Conservation (phyloP, 2,329 filamentous ascomycete species). For the Clarireedia paspali region DNA sequence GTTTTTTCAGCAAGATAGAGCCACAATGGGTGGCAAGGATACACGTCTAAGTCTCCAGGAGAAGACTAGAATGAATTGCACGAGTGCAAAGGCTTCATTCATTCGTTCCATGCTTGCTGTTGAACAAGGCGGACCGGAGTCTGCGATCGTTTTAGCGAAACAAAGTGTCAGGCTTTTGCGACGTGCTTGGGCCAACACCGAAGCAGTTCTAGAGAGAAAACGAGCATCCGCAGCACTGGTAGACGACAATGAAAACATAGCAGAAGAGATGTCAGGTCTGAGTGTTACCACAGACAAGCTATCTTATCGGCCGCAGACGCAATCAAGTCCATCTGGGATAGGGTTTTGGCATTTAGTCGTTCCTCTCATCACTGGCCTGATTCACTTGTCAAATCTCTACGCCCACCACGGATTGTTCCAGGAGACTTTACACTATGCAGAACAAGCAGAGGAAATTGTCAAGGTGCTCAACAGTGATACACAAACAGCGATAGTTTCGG, state of each 20-base stretch:
- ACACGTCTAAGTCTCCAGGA: conserved; percentile 14
- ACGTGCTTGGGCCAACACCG: conserved; percentile 33
- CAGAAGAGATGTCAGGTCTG: conserved; percentile 29
- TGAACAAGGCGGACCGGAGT: conserved; percentile 44
- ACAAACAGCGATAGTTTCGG: conserved; percentile 45
- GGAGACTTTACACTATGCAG: conserved; percentile 81
- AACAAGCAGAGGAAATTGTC: conserved; percentile 75
- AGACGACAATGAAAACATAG: conserved; percentile 22
- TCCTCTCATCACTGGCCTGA: conserved; percentile 62
- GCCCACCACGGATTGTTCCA: conserved; percentile 79
- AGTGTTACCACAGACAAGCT: conserved; percentile 32
- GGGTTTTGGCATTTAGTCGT: conserved; percentile 74
- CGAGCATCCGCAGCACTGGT: neutral
- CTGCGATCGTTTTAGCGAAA: conserved; percentile 50
- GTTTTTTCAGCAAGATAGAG: conserved; percentile 21
- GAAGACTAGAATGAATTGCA: conserved; percentile 21
- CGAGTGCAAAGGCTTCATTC: conserved; percentile 31
- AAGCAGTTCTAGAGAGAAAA: conserved; percentile 18
- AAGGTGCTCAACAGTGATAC: conserved; percentile 22
- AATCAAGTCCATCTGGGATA: conserved; percentile 44
- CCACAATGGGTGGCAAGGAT: conserved; percentile 11
- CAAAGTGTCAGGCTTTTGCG: conserved; percentile 44
- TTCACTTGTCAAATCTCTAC: conserved; percentile 70
- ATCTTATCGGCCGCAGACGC: conserved; percentile 29
- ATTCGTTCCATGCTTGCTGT: conserved; percentile 30